Base-by-base conservation (phyloP, 2,329 filamentous ascomycete species). In the Boeremia lycopersici region DNA sequence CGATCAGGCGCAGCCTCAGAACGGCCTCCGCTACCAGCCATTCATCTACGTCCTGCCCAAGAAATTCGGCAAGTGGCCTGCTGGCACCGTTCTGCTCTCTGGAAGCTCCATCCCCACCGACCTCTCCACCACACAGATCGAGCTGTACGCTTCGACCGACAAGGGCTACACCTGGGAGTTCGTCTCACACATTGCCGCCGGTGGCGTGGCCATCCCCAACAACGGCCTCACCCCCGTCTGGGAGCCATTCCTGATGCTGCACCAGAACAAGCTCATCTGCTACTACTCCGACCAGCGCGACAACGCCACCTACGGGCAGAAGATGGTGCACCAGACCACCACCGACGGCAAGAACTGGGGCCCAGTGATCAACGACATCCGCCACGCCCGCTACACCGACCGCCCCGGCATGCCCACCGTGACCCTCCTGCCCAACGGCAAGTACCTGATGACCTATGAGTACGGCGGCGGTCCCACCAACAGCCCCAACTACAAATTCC, bases 281-380 rank as follows among this genome's bases (percentile, higher is more conserved):
- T 90, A 89, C 78, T 90, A 90, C 76, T 86, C 87, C 1, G 88
- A 90, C 71, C 88, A 90, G 69, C 82, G 88, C 31, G 86, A 86
- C 58, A 80, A 85, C 59, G 56, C 68, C 1, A 76, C 77, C 1
- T 78, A 90, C 65, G 88, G 87, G 15, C 88, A 90, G 73, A 89
- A 89, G 67, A 79, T 90, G 34, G 80, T 84, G 2, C 87, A 90
- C 70, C 86, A 89, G 71, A 78, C 79, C 13, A 81, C 84, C 2
- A 78, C 74, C 1, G 85, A 90, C 65, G 77, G 89, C 17, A 73
- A 77, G 53, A 82, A 71, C 13, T 91, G 87, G 87, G 79, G 80
- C 15, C 67, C 79, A 0, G 76, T 83, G 3, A 80, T 88, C 44
- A 79, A 87, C 56, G 86, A 90, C 64, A 86, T 88, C 34, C 77